Evolutionary conservation across 306 rosid genomes (phyloP), one percentile per base, ranked within the genome.

Genomic region (Malus sieversii): DNA sequence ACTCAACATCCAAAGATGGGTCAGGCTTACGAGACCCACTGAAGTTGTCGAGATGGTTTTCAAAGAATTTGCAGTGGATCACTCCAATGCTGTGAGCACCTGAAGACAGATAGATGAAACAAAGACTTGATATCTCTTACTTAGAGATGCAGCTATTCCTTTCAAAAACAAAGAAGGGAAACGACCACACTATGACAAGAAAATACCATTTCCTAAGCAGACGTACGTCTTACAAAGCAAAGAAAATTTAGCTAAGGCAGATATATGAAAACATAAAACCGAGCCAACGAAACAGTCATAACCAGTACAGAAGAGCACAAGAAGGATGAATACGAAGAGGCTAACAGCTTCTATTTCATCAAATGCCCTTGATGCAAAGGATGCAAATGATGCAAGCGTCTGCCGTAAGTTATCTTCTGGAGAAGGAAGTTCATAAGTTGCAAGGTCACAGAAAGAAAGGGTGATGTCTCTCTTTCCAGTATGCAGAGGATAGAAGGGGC

Each of bases 81-180:
- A 66, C 72, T n/a, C 88, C 92, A 70, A 57, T 69, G 86, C 80
- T 73, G 79, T 77, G 88, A 58, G 87, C 77, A 75, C 20, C 19
- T 48, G 8, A 48, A 48, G 15, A 18, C 55, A 48, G 15, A 48
- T 1, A 48, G 55, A 48, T 18, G 55, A 48, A 48, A 48, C 55
- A 48, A 15, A 48, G 55, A 14, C 19, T 15, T 48, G 20, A 48
- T 15, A 1, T 48, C 19, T 48, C 16, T 1, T 14, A 5, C 44
- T 40, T 40, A 40, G 10, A 40, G 44, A 40, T 40, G 53, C 53
- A 14, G 53, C 19, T 4, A 15, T 48, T 14, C 14, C 18, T 46
- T 46, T 46, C 15, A 18, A 46, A 46, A 46, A 13, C 6, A 15
- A 46, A 46, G 53, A 46, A 46, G 53, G 15, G 53, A 46, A 46